Evolutionary conservation across 176 grass and related monocot genomes (phyloP), one percentile per base, ranked within the genome.

Genomic region (Urochloa ruziziensis): DNA sequence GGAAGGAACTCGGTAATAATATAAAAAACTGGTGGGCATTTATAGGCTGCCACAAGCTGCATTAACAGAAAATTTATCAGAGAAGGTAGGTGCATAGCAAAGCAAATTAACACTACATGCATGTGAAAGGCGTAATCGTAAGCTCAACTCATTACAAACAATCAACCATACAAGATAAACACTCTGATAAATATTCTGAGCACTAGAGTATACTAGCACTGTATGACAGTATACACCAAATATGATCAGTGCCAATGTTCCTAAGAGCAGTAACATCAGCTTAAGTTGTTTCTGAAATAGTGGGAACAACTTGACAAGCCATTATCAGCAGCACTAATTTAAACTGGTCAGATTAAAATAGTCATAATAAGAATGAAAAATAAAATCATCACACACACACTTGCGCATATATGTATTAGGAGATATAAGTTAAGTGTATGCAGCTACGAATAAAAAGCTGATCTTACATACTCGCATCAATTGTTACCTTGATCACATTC

Each of bases 401-500:
- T 48, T 74, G 19, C 21, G 51, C 2, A 75, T 0, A 58, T 43
- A 79, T 14, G 49, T 62, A 27, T 18, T 11, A 23, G 40, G n/a
- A 59, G 18, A 72, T 49, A 58, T 24, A 71, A 84, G 28, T 62
- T 11, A 33, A 78, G 68, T 4, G 6, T 39, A 40, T 40, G 39
- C 39, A 40, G 72, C 49, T 73, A 4, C 66, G 61, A 23, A 4
- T 48, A 73, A 40, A 13, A 4, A 18, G 18, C 2, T 17, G 18
- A 7, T 1, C 39, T 36, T 3, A 65, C 70, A 40, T 15, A 0
- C 43, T 25, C 15, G 33, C 49, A 51, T 77, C 67, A 37, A 68
- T 80, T 66, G 51, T 76, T 91, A 95, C 93, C 93, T 92, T 95
- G 44, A 95, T 88, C 48, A 95, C 90, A 82, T 95, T 90, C 66